Evolutionary conservation across 2,329 filamentous ascomycete species (phyloP), one percentile per base, ranked within the genome.

Genomic region (Falciphora oryzae): DNA sequence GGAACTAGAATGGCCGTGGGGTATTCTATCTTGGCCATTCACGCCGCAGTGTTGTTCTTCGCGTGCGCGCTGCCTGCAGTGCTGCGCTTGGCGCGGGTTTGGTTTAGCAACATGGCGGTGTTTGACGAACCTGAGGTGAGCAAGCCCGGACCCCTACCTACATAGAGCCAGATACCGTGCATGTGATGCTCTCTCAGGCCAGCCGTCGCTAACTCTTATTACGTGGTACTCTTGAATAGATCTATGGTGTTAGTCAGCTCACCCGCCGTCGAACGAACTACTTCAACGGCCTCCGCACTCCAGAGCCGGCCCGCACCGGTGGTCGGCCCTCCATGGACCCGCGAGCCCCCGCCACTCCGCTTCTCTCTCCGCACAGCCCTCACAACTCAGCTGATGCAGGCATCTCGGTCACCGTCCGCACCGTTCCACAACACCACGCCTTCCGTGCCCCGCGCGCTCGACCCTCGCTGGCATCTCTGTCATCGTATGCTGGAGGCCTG

Each of bases 61-160:
- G 87, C 88, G 5, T 89, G 89, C 73, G 87, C 89, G 70, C 75
- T 91, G 50, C 90, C 88, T 70, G 80, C 85, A 0, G 73, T 85
- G n/a, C 87, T 56, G 38, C 29, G 35, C 35, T 1, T 61, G 57
- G 38, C 58, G 22, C 14, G 44, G 28, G 28, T 62, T 11, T 25
- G 18, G 44, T 53, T 53, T 4, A 53, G 44, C 0, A 53, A 53
- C 6, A 53, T 25, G 44, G 44, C 44, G 44, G 44, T 53, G 7
- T 53, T n/a, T 53, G 44, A 53, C 44, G 44, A 53, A 22, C 44
- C 22, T 11, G 44, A 53, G 44, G 44, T 53, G 22, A 53, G 44
- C 22, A 53, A 25, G 2, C 18, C n/a, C 44, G 44, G 22, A 1
- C 1, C 18, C 18, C 22, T 11, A 11, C 7, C 32, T 10, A 11